Evolutionary conservation across 2,329 filamentous ascomycete genomes (phyloP), one percentile per base, ranked within the genome.

Genomic region (Xylariales sp.): DNA sequence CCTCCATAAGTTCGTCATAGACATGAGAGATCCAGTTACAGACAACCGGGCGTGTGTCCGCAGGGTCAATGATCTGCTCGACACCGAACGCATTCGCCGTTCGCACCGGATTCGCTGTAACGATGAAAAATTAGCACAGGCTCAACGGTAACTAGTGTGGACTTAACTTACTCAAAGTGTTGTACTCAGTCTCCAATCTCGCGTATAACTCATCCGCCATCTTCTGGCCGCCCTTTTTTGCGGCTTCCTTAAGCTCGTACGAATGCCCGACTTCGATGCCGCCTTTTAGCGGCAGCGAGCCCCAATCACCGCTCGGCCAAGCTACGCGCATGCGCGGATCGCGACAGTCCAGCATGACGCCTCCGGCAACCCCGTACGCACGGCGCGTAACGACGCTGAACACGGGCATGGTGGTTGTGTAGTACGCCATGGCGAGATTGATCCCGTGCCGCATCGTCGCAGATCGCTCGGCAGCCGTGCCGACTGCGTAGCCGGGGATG

Each of bases 271-370:
- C 68, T 32, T 70, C 68, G n/a, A 70, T 68, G 5, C 65, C 65
- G 10, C 68, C 68, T 45, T 63, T 68, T 3, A 70, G 65, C 30
- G 68, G 68, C 41, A 70, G 52, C 36, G 68, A 70, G 0, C 68
- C 68, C 68, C 68, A 70, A 28, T 70, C 68, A 14, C 68, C 68
- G 34, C 68, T 66, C 3, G 68, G 68, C 68, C 68, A 70, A 10
- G 68, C 68, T n/a, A 70, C 65, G 12, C 68, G 65, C 68, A 66
- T 68, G 9, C 68, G 62, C 7, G 68, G 68, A 28, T 70, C 65
- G 4, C 68, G 68, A n/a, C 68, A 70, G 34, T 70, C 68, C 1
- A 68, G 59, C 68, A 70, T 70, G 0, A 68, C 68, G 12, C 65
- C 68, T 12, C 62, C 68, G 1, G 68, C 62, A 23, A 68, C 68